These are phyloP conservation scores for Acanthamoeba healyi DNA, from an alignment of 208 protist genomes.

Conservation along the genomic window DNA sequence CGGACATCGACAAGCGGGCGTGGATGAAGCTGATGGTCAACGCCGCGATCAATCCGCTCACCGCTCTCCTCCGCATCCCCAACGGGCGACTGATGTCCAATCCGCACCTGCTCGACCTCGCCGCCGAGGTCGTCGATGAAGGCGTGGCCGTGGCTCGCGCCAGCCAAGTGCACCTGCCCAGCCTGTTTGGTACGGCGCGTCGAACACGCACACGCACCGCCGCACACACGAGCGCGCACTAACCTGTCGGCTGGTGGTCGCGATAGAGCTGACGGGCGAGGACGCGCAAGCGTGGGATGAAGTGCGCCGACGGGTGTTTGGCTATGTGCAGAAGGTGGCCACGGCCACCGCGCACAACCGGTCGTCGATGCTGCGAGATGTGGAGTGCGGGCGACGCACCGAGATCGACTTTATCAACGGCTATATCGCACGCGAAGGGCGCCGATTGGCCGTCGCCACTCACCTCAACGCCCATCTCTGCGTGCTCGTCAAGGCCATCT, in stretches of 20 bases:
- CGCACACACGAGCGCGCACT: too few species aligned
- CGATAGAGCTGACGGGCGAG: too few species aligned
- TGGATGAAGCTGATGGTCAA: constrained; percentile 39
- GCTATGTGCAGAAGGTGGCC: constrained; percentile 1
- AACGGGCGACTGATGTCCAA: background rate
- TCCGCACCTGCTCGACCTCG: background rate
- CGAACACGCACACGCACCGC: too few species aligned
- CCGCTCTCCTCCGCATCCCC: background rate
- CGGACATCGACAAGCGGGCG: background rate
- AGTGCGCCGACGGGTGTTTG: background rate
- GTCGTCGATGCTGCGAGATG: constrained; percentile 26
- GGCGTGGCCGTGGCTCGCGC: background rate
- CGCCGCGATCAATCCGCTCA: constrained; percentile 18
- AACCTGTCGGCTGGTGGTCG: too few species aligned
- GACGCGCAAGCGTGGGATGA: background rate
- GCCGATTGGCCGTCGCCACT: background rate
- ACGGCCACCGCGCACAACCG: background rate
- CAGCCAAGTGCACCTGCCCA: background rate
- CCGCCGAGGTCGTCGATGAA: background rate
- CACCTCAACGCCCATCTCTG: background rate
- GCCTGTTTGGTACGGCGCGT: too few species aligned
- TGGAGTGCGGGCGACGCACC: background rate
- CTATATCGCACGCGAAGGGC: background rate
- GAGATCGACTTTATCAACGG: constrained; percentile 34
- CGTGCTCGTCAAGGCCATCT: background rate